Conservation (phyloP, 2,329 filamentous ascomycete species). For the Exutisphaerella laricina region DNA sequence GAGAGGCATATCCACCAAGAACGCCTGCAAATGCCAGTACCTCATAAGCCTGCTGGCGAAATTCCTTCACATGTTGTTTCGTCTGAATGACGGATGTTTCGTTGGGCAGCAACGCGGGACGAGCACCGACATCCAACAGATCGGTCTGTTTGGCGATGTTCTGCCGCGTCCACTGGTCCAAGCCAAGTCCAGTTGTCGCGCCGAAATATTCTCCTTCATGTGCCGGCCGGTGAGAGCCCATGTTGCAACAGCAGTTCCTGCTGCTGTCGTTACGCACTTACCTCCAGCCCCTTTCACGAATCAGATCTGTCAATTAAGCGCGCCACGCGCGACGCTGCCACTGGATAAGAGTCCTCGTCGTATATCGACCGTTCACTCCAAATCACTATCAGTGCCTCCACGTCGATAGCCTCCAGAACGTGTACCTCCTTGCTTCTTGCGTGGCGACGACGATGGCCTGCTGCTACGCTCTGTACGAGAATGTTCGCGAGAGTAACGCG, state of each 20-base stretch:
- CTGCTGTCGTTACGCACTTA: too few species aligned
- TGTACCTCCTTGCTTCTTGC: conserved; percentile 26
- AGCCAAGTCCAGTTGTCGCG: too few species aligned
- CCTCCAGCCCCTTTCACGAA: too few species aligned
- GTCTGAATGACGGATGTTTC: background rate
- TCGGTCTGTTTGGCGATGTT: background rate
- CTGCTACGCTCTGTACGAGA: conserved; percentile 12
- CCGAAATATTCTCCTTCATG: too few species aligned
- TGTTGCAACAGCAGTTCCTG: too few species aligned
- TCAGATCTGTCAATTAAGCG: too few species aligned
- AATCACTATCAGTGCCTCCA: conserved; percentile 26
- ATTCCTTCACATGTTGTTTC: background rate
- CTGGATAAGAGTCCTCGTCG: too few species aligned
- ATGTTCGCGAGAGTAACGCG: conserved; percentile 21
- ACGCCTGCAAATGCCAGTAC: background rate
- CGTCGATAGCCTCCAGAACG: conserved; percentile 29
- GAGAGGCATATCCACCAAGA: background rate
- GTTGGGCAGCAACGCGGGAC: background rate
- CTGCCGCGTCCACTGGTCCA: too few species aligned
- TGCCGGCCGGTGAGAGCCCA: too few species aligned
- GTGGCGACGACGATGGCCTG: conserved; percentile 33
- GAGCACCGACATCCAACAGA: background rate
- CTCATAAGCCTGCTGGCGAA: background rate
- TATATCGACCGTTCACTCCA: conserved; percentile 23
- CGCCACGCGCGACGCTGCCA: too few species aligned